phyloP scores from a whole-genome alignment of 2,329 filamentous ascomycete species.

The Fusarium transvaalense region DNA sequence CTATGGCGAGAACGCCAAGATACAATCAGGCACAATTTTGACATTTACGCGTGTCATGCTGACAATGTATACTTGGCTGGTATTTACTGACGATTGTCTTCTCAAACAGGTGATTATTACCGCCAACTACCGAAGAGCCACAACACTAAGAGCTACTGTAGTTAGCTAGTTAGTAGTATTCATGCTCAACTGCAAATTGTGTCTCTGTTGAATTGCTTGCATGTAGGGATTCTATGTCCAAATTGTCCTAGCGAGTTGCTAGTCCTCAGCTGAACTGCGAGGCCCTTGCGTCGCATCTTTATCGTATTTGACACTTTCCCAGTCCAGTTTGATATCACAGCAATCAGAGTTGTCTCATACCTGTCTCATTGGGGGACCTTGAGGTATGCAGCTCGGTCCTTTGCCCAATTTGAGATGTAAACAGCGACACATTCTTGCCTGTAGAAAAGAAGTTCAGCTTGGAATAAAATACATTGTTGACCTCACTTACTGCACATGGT shows the following conservation, averaged over 20 bases:
- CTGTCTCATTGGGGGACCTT: neutral
- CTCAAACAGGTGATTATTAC: constrained; percentile 1
- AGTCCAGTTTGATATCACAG: neutral
- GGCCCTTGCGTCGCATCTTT: constrained; percentile 22
- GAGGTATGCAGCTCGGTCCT: neutral
- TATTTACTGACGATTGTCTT: neutral
- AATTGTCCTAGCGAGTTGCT: constrained; percentile 8
- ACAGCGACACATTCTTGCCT: neutral
- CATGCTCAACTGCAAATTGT: neutral
- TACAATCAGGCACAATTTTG: constrained; percentile 12
- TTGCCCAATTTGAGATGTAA: neutral
- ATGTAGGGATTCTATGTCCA: neutral
- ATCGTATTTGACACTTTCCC: neutral
- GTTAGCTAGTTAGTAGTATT: neutral
- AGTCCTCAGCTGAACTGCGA: constrained; percentile 12
- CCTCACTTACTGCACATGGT: constrained; percentile 3
- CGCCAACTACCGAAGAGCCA: constrained; percentile 11
- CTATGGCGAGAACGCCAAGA: constrained; percentile 15
- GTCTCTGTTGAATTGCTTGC: constrained; percentile 2
- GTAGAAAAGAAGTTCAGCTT: neutral
- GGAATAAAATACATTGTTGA: neutral
- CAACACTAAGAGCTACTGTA: neutral
- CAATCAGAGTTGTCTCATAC: neutral
- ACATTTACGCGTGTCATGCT: constrained; percentile 19
- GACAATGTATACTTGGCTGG: neutral